Evolutionary conservation across 75 land plant genomes (phyloP).

Genomic region (Sequoiadendron giganteum): DNA sequence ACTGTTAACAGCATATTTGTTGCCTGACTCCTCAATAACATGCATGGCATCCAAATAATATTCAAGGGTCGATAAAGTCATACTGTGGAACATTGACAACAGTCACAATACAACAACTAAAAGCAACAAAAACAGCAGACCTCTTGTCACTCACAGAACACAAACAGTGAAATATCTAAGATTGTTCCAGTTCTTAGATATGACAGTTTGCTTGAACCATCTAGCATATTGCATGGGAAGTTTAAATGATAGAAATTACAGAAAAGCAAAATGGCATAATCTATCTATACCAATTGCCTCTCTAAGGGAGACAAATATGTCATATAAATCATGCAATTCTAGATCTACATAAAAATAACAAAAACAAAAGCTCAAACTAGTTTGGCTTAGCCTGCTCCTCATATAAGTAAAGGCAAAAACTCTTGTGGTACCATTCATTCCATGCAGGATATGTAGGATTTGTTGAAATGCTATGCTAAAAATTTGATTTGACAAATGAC

Average conservation of each 20-base stretch:
- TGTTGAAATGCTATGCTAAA: neutral
- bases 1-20: neutral
- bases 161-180: neutral
- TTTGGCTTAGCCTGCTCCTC: neutral
- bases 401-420: neutral
- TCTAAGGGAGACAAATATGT: neutral
- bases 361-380: neutral
- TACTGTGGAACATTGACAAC: neutral
- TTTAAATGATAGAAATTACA: neutral
- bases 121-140: neutral
- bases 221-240: neutral
- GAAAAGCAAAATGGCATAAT: neutral
- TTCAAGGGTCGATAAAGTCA: neutral
- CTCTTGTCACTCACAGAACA: neutral
- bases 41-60: neutral
- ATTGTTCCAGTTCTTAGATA: neutral
- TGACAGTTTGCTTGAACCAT: neutral
- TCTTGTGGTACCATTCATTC: neutral
- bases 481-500: neutral
- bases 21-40: neutral
- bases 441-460: neutral
- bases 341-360: neutral
- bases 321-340: neutral
- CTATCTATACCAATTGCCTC: neutral
- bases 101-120: neutral